A percentile compares a stretch with the other conserved stretches of the same genome.
phyloP scores from a whole-genome alignment of 495 filamentous ascomycete species.

The Hyaloscypha finlandica region DNA sequence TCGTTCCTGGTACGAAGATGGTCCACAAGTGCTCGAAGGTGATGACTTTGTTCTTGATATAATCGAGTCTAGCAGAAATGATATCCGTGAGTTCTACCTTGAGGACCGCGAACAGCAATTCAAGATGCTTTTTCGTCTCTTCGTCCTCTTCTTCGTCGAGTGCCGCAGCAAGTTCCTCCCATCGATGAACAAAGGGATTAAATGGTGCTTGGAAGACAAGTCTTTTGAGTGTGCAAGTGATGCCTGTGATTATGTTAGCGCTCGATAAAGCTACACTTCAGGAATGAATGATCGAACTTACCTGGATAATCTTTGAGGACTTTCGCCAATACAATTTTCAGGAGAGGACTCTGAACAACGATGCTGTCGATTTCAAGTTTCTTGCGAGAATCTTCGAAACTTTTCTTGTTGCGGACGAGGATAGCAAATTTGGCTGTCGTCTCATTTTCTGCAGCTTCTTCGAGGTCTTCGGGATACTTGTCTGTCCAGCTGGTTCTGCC shows the following conservation, averaged over 20 bases:
- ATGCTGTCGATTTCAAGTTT: slow-evolving; percentile 62
- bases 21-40: slow-evolving; percentile 91
- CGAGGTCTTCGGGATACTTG: slow-evolving; percentile 48
- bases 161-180: slow-evolving; percentile 54
- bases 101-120: slow-evolving; percentile 56
- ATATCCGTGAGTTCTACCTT: slow-evolving; percentile 62
- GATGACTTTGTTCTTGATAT: slow-evolving; percentile 80
- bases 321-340: slow-evolving; percentile 57
- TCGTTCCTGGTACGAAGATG: slow-evolving; percentile 83
- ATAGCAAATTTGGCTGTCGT: slow-evolving; percentile 55
- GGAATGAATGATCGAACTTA: slow-evolving; percentile 41
- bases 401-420: slow-evolving; percentile 50
- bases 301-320: slow-evolving; percentile 65
- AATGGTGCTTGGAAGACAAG: slow-evolving; percentile 63
- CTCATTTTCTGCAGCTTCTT: slow-evolving; percentile 50
- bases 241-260: slow-evolving; percentile 43
- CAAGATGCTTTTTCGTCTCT: slow-evolving; percentile 55
- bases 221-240: slow-evolving; percentile 59
- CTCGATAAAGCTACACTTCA: slow-evolving; percentile 46
- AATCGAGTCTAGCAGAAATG: slow-evolving; percentile 78
- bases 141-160: slow-evolving; percentile 49
- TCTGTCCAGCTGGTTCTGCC: slow-evolving; percentile 43
- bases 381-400: slow-evolving; percentile 54
- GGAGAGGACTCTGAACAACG: slow-evolving; percentile 62
- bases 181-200: slow-evolving; percentile 67